phyloP scores from a whole-genome alignment of 2,329 filamentous ascomycete species.

The Phaeosphaeriaceae sp. region DNA sequence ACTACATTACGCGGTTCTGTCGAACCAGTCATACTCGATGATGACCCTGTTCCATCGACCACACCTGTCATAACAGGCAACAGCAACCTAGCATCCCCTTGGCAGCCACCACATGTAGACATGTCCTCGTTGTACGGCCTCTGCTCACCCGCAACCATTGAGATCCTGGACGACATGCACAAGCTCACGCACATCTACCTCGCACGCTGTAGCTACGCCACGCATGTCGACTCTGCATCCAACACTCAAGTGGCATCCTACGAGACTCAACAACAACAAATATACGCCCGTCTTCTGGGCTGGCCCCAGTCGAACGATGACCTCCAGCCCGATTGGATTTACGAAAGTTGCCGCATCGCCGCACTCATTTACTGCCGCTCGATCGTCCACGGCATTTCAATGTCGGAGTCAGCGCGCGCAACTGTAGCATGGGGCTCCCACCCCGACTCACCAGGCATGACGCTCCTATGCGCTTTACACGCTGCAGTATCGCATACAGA shows the following conservation, averaged over 20 bases:
- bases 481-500: constrained; percentile 34
- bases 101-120: constrained; percentile 28
- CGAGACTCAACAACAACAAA: constrained; percentile 34
- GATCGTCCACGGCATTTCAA: constrained; percentile 34
- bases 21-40: constrained; percentile 26
- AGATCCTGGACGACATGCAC: constrained; percentile 38
- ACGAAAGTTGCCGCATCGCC: constrained; percentile 42
- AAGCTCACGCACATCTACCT: constrained; percentile 30
- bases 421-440: not conserved
- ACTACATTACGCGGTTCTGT: constrained; percentile 29
- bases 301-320: constrained; percentile 21
- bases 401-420: constrained; percentile 28
- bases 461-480: constrained; percentile 33
- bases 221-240: constrained; percentile 10
- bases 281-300: constrained; percentile 29
- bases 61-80: not conserved
- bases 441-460: constrained; percentile 9
- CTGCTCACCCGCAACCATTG: constrained; percentile 30
- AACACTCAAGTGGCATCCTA: constrained; percentile 21
- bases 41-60: constrained; percentile 18
- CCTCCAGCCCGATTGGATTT: constrained; percentile 34
- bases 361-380: constrained; percentile 42
- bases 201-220: constrained; percentile 22
- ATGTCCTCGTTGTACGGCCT: constrained; percentile 8
- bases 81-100: constrained; percentile 28